Evolutionary conservation across 2,329 filamentous ascomycete genomes (phyloP).

Genomic region (Penicillium sp.): DNA sequence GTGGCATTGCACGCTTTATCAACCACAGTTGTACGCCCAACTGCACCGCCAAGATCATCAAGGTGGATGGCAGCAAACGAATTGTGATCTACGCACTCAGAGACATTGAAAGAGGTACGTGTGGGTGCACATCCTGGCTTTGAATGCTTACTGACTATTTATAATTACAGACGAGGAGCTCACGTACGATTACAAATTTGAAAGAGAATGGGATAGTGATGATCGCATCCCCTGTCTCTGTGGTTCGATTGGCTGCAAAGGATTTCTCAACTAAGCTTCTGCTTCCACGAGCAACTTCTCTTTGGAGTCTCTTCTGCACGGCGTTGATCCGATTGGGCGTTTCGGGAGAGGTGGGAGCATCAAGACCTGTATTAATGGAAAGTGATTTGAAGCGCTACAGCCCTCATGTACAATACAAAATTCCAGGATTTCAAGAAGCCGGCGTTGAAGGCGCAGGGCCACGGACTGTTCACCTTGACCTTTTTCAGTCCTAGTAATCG

Average conservation of each 20-base stretch:
- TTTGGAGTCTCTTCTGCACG: conserved; percentile 9
- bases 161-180: conserved; percentile 78
- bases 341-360: conserved; percentile 13
- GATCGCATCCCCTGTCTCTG: conserved; percentile 97
- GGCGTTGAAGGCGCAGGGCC: background rate
- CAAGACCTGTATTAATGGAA: conserved; percentile 15
- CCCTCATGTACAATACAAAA: conserved; percentile 28
- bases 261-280: conserved; percentile 80
- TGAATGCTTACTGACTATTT: conserved; percentile 10
- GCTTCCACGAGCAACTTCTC: background rate
- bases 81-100: conserved; percentile 98
- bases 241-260: conserved; percentile 93
- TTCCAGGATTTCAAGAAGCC: conserved; percentile 10
- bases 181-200: conserved; percentile 99
- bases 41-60: conserved; percentile 98
- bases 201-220: conserved; percentile 88
- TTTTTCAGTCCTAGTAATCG: background rate
- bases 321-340: conserved; percentile 14
- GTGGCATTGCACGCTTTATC: conserved; percentile 96
- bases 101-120: conserved; percentile 90
- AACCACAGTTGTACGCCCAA: conserved; percentile 97
- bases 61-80: conserved; percentile 93
- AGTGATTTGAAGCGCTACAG: conserved; percentile 20
- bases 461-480: background rate
- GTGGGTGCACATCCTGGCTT: background rate